Evolutionary conservation across 2,329 filamentous ascomycete species (phyloP), one percentile per base, ranked within the genome.

Genomic region (Volutella citrinella): DNA sequence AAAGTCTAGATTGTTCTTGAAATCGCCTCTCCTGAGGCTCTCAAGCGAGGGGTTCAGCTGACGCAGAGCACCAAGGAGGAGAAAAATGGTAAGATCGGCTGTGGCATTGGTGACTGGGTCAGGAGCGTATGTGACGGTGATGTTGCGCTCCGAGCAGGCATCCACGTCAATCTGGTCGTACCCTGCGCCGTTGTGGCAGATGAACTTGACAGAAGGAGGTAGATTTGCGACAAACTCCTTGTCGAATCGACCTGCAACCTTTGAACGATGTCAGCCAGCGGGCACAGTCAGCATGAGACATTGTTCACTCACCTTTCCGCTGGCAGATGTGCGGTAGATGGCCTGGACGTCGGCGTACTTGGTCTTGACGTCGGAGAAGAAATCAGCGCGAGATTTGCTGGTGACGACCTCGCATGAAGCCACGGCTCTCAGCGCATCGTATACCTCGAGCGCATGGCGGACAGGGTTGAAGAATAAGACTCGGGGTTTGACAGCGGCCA

Each of bases 161-260:
- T 72, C 56, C 5, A 84, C 67, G 49, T 85, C 78, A 38, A 87
- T 68, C 56, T 86, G 79, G 51, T 87, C 84, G 57, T 87, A 88
- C 13, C 84, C 83, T 6, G 53, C 56, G 17, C 56, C 50, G 26
- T 52, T 56, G 32, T 72, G 69, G 20, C 59, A 66, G 30, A 72
- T 57, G 38, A 63, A 70, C 40, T 95, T 47, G 23, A 34, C 34
- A 5, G 30, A 31, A 5, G 27, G 2, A 7, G 44, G 44, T 4
- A 47, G 42, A 9, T 36, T 31, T 5, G 38, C 9, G 19, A 47
- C 40, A 6, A 47, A 40, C 4, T 47, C 42, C 10, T 15, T 22
- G 14, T 43, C 44, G n/a, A 47, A 47, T 4, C 36, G 35, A 7
- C 44, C 42, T 5, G 42, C 44, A 14, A 47, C 34, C 44, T 47